Percentiles rank a stretch among this genome's conserved stretches.
Evolutionary conservation across 2,329 filamentous ascomycete genomes (phyloP).

Genomic region (Penicillium digitatum): DNA sequence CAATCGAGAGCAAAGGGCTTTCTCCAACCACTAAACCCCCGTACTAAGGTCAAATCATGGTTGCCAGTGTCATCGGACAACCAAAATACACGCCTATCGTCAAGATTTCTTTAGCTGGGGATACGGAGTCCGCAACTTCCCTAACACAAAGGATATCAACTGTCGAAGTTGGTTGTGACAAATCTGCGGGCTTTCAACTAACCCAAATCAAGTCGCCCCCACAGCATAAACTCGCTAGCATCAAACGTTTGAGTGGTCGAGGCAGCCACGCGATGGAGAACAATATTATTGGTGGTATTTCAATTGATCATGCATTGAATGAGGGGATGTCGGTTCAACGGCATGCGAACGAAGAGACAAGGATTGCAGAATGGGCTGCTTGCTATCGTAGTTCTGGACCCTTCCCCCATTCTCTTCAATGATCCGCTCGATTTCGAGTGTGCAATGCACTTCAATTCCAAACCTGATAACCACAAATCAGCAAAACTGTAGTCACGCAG

Average conservation of each 20-base stretch:
- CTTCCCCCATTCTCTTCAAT: neutral
- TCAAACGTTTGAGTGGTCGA: conserved; percentile 3
- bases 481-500: neutral
- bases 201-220: neutral
- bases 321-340: conserved; percentile 9
- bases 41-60: conserved; percentile 22
- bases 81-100: conserved; percentile 5
- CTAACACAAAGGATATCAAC: neutral
- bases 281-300: conserved; percentile 11
- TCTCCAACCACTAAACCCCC: conserved; percentile 12
- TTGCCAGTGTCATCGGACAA: conserved; percentile 8
- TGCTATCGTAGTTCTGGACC: neutral
- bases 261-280: conserved; percentile 1
- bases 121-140: conserved; percentile 9
- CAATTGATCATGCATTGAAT: conserved; percentile 19
- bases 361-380: neutral
- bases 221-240: neutral
- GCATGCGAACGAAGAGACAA: conserved; percentile 1
- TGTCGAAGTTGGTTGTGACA: conserved; percentile 2
- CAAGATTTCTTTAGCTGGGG: conserved; percentile 7
- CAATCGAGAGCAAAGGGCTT: conserved; percentile 11
- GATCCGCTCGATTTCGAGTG: neutral
- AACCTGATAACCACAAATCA: neutral
- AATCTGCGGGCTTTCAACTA: conserved; percentile 9
- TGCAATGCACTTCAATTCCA: neutral